These are phyloP conservation scores for Penicillium sp. DNA, from an alignment of 2,329 filamentous ascomycete genomes.

Conservation along the genomic window DNA sequence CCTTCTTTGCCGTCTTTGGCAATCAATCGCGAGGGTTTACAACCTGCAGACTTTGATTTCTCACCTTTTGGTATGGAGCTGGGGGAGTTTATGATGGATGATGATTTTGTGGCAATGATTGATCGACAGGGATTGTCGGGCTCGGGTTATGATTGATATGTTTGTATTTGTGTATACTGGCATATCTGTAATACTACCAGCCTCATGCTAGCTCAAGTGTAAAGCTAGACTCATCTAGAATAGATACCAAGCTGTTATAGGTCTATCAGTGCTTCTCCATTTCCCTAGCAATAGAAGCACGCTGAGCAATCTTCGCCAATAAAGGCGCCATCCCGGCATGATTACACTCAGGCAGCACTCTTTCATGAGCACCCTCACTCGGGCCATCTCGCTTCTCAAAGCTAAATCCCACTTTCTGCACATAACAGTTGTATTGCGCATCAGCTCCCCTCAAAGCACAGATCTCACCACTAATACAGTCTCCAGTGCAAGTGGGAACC, in stretches of 20 bases:
- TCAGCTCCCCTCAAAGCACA: constrained; percentile 56
- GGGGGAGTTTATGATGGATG: constrained; percentile 40
- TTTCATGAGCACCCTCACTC: background rate
- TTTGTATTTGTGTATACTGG: background rate
- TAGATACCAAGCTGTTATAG: background rate
- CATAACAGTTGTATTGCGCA: constrained; percentile 54
- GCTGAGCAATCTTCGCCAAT: constrained; percentile 19
- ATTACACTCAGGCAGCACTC: constrained; percentile 20
- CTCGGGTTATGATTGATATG: background rate
- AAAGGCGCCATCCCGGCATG: constrained; percentile 27
- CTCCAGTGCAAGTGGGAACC: constrained; percentile 41
- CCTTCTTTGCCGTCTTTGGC: background rate
- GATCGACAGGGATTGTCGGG: constrained; percentile 3
- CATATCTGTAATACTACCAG: background rate
- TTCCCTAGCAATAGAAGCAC: constrained; percentile 8
- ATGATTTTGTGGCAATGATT: constrained; percentile 25
- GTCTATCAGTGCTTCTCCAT: background rate
- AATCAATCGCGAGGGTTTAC: background rate
- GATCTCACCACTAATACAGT: constrained; percentile 49
- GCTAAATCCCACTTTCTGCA: constrained; percentile 36
- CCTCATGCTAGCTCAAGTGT: too few species aligned
- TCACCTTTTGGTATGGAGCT: constrained; percentile 35
- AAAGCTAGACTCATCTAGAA: background rate
- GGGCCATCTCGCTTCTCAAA: constrained; percentile 30
- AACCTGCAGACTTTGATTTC: constrained; percentile 8